Evolutionary conservation across 2,329 filamentous ascomycete species (phyloP), one percentile per base, ranked within the genome.

Genomic region (Pseudopyrenochaeta lycopersici): DNA sequence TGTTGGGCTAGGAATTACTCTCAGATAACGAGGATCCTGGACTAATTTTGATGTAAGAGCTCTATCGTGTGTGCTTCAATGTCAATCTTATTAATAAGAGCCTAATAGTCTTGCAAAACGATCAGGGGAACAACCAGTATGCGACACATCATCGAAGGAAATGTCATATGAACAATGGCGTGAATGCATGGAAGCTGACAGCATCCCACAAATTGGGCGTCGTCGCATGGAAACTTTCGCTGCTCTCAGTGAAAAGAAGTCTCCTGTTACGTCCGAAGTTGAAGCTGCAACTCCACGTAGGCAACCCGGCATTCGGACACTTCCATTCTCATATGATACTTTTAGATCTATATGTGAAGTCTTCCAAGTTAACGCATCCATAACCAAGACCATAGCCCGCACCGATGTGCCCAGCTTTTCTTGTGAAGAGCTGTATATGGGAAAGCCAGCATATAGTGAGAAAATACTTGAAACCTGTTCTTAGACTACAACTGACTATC

Each of bases 351-450:
- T 64, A 0, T 41, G 54, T 12, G 12, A 42, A 12, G 30, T n/a
- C 7, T 56, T 64, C 21, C 47, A 52, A 11, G 44, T 56, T 3
- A 60, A 66, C 39, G 44, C 45, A 17, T 62, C 63, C 3, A 59
- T 64, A 15, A 38, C 52, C 10, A 47, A 58, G 10, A 46, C 53
- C 2, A 32, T 66, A 3, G 52, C 47, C 20, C 58, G 63, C 9
- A 23, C 56, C 2, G 60, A 66, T 40, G 45, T 66, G 5, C 58
- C 63, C 2, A 21, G 18, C 6, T 63, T 63, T 45, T 36, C 45
- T 1, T 49, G 45, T n/a, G 49, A 62, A 9, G 53, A 41, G 14
- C 46, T 59, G 3, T n/a, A 42, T 6, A 65, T 63, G 62, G 10
- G 10, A 4, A 15, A 40, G 14, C 33, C 46, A 29, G 55, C 60